Base-by-base conservation (phyloP, 2,329 filamentous ascomycete genomes). In the Coniochaeta pulveracea region DNA sequence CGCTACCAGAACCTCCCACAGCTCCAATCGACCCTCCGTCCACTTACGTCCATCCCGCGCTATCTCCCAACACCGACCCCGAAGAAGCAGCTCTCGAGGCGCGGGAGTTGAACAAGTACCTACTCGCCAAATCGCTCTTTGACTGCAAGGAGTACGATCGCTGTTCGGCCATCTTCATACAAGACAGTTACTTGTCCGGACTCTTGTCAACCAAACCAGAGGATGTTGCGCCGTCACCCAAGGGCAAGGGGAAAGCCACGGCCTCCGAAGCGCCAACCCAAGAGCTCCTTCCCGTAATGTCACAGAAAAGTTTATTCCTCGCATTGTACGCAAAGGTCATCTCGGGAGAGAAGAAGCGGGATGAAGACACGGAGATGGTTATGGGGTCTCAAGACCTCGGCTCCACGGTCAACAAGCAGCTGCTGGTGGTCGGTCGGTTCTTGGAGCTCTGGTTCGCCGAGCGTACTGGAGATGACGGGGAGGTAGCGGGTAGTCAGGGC, bases 341-440 rank as follows among this genome's bases (percentile, higher is more conserved):
- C 42, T 82, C 88, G 0, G 91, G 91, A 2, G 91, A 98, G 64
- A 95, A 96, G 64, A 77, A 85, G 43, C 94, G 89, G 56, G 85
- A 94, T 47, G 91, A 98, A 56, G 89, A 96, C 37, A 85, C 84
- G 15, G 91, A 98, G 59, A 95, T 95, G 82, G 84, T 98, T 33
- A 76, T 96, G 58, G 91, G 91, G 0, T 89, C 91, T 2, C 79
- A 88, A 37, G 91, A 98, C 56, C 77, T 85, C 10, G 86, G 88
- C 2, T 78, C 79, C 19, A 83, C 85, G 2, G 59, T 76, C 38
- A 98, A 98, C 54, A 85, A 86, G 53, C 85, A 96, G 52, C 61
- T 98, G 19, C 66, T 81, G 3, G 68, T 72, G 1, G 73, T 96
- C 23, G 78, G 81, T 14, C 73, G 79, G 6, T 79, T 81, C 19